Evolutionary conservation across 805 yeast genomes (phyloP).

Genomic region (Candida koratica): DNA sequence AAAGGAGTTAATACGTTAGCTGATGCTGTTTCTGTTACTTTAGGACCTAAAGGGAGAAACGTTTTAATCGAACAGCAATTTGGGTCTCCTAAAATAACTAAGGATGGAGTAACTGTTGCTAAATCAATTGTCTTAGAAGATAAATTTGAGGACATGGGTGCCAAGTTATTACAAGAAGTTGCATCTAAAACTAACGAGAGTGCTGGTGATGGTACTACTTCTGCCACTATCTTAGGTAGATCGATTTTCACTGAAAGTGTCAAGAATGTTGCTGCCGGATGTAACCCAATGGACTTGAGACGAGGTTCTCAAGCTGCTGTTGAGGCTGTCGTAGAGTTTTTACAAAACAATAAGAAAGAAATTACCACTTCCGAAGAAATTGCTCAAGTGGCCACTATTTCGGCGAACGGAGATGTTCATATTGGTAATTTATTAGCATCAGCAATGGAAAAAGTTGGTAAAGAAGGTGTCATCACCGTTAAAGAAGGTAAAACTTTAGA

Average conservation of each 20-base stretch:
- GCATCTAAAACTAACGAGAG: constrained; percentile 95
- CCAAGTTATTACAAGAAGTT: constrained; percentile 91
- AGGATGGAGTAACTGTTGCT: constrained; percentile 98
- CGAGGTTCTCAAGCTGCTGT: constrained; percentile 97
- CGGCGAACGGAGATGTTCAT: constrained; percentile 94
- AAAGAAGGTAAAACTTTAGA: constrained; percentile 96
- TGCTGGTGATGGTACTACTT: constrained; percentile 98
- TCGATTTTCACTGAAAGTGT: constrained; percentile 93
- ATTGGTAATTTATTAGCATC: constrained; percentile 87
- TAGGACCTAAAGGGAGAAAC: constrained; percentile 97
- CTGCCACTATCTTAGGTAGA: constrained; percentile 95
- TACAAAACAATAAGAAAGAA: constrained; percentile 83
- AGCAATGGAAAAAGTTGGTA: constrained; percentile 96
- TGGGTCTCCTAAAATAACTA: constrained; percentile 96
- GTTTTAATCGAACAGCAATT: constrained; percentile 95
- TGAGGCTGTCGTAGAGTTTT: constrained; percentile 81
- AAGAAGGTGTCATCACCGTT: constrained; percentile 97
- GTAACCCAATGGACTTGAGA: constrained; percentile 98
- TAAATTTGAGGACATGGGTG: constrained; percentile 95
- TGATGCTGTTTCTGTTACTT: constrained; percentile 92
- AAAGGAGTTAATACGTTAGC: constrained; percentile 94
- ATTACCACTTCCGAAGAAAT: constrained; percentile 92
- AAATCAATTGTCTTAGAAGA: constrained; percentile 75
- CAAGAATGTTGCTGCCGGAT: constrained; percentile 97
- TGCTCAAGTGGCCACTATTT: constrained; percentile 96